Percentiles rank a stretch among this genome's conserved stretches.
Evolutionary conservation across 148 eudicot species (phyloP).

Genomic region (Vaccinium darrowii): DNA sequence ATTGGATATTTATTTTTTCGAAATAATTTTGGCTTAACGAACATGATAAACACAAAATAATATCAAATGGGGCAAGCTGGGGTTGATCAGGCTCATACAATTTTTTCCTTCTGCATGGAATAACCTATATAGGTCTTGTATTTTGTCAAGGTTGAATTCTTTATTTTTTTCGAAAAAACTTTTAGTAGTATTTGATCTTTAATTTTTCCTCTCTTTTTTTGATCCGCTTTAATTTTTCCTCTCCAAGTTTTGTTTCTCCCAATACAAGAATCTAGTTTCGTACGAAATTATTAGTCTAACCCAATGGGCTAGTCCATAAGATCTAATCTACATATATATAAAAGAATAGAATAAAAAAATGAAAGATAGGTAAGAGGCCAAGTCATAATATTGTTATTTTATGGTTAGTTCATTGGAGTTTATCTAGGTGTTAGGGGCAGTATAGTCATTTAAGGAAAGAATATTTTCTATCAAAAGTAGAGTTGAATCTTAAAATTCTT

Average conservation of each 20-base stretch:
- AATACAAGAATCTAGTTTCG: not conserved
- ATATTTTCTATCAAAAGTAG: not conserved
- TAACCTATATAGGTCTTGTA: not conserved
- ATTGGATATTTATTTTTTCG: not conserved
- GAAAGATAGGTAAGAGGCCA: not conserved
- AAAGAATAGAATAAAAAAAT: not conserved
- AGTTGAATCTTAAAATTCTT: not conserved
- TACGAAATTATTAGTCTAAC: not conserved
- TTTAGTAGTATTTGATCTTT: not conserved
- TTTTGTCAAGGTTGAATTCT: not conserved
- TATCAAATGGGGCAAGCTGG: not conserved
- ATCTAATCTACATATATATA: not conserved
- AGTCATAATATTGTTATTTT: not conserved
- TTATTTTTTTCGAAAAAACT: not conserved
- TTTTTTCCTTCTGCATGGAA: not conserved
- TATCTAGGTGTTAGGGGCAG: not conserved
- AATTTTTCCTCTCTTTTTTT: too few species aligned
- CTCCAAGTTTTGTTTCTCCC: not conserved
- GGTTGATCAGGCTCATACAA: not conserved
- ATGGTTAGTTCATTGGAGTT: not conserved
- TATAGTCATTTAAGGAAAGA: not conserved
- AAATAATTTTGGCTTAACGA: not conserved
- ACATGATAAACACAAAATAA: not conserved
- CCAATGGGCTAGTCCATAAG: not conserved
- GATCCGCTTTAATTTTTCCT: too few species aligned